phyloP scores from a whole-genome alignment of 1,284 basidiomycete genomes.

The Waitea zeae region DNA sequence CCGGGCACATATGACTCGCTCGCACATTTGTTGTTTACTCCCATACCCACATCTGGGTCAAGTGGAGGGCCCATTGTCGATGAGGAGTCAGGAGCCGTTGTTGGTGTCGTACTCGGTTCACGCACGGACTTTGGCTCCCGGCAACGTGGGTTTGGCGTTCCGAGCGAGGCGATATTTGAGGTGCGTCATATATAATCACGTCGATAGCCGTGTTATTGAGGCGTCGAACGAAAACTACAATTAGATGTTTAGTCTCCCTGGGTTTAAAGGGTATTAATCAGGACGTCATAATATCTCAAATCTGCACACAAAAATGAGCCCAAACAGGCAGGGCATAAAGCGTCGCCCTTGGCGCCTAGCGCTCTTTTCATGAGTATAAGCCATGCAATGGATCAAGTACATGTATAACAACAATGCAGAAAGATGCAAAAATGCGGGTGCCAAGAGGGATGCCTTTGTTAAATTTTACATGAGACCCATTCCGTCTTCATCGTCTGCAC shows the following conservation, averaged over 20 bases:
- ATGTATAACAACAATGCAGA: neutral
- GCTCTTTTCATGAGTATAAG: too few relatives aligned
- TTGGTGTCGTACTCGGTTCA: constrained; percentile 51
- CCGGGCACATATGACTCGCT: constrained; percentile 58
- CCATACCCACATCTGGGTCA: constrained; percentile 46
- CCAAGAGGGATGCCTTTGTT: neutral
- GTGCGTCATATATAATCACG: constrained; percentile 17
- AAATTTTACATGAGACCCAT: constrained; percentile 12
- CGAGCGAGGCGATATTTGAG: constrained; percentile 53
- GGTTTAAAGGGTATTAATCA: too few relatives aligned
- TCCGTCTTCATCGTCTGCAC: constrained; percentile 11
- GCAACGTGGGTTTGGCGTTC: constrained; percentile 48
- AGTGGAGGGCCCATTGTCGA: constrained; percentile 60
- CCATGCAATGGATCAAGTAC: too few relatives aligned
- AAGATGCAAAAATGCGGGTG: neutral
- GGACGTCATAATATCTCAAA: too few relatives aligned
- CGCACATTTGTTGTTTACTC: constrained; percentile 36
- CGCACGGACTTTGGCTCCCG: constrained; percentile 30
- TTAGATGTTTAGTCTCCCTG: constrained; percentile 33
- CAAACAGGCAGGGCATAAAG: too few relatives aligned
- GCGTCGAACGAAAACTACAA: neutral
- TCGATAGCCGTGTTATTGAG: neutral
- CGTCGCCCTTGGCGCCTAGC: too few relatives aligned
- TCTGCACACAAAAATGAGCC: too few relatives aligned
- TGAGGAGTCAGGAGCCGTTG: constrained; percentile 42